Evolutionary conservation across 176 grass and related monocot genomes (phyloP).

Genomic region (Themeda triandra): DNA sequence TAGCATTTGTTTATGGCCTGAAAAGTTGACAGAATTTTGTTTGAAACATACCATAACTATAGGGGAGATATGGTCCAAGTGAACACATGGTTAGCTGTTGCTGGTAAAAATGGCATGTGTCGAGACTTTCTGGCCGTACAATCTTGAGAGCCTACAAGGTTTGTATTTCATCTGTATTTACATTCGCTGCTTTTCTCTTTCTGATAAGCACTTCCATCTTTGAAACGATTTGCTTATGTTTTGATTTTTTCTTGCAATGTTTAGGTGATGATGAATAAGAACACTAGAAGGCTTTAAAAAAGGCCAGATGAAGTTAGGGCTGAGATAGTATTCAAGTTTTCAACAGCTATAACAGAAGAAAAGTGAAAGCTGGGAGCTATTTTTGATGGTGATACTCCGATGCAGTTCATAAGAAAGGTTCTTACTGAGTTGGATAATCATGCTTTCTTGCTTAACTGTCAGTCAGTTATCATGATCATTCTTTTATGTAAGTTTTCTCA

Average conservation of each 20-base stretch:
- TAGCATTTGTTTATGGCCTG: not conserved
- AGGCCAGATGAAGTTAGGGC: constrained; percentile 84
- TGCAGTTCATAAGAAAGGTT: constrained; percentile 62
- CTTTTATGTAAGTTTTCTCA: constrained; percentile 8
- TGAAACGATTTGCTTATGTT: not conserved
- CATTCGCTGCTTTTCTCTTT: not conserved
- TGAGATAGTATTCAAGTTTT: constrained; percentile 97
- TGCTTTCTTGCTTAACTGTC: not conserved
- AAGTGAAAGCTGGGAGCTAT: constrained; percentile 56
- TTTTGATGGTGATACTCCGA: constrained; percentile 26
- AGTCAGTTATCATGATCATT: not conserved
- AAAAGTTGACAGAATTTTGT: not conserved
- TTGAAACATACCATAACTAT: constrained; percentile 12
- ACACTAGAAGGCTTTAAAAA: constrained; percentile 76
- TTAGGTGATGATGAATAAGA: constrained; percentile 98
- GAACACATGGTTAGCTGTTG: constrained; percentile 87
- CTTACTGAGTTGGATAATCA: constrained; percentile 52
- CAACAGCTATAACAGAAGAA: constrained; percentile 63
- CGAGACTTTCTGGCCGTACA: constrained; percentile 47
- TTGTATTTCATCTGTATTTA: not conserved
- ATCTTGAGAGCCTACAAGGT: constrained; percentile 55
- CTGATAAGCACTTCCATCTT: not conserved
- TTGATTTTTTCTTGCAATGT: constrained; percentile 51
- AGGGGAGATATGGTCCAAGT: constrained; percentile 94
- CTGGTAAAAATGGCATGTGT: constrained; percentile 91